Base-by-base conservation (phyloP, 495 filamentous ascomycete species). In the Aspergillus carlsbadensis region DNA sequence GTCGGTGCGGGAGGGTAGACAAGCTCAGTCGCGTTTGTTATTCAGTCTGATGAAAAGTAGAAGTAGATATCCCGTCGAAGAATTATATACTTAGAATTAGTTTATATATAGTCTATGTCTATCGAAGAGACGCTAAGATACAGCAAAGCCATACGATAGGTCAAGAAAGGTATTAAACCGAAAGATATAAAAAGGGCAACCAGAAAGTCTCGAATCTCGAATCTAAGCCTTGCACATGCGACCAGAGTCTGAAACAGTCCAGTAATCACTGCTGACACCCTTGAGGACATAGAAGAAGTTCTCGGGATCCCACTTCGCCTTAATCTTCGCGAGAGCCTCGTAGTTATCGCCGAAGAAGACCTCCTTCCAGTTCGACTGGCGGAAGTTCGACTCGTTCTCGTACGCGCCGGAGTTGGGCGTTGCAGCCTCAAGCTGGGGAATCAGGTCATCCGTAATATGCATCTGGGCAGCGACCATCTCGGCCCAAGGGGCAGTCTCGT, bases 251-350 rank as follows among this genome's bases (percentile, higher is more conserved):
- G 55, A 50, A 13, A 71, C 68, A 34, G 53, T 55, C 68, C 68
- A 71, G 36, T 22, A 59, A 54, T 88, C 84, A 63, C 79, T 84
- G 15, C 84, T 84, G 0, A 87, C 84, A 37, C 78, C 85, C 37
- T 81, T 80, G 29, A 70, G 70, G 40, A 79, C 84, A 72, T 84
- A 87, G 56, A 87, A 78, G 21, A 87, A 73, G 33, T 78, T 73
- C 2, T 69, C 44, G 0, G 86, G 85, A 69, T 89, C 85, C 33
- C 79, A 73, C 48, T 68, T 71, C 5, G 52, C 39, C 70, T 83
- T 82, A 20, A 81, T 65, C 4, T 52, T 10, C 1, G 65, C 44
- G 47, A 82, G 68, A 1, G 35, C 56, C 4, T 20, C 35, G 53
- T 80, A 84, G 64, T 77, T 80, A 6, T 6, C 42, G 0, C 83